These are phyloP conservation scores for Albophoma yamanashiensis DNA, from an alignment of 2,329 filamentous ascomycete genomes.

Conservation along the genomic window DNA sequence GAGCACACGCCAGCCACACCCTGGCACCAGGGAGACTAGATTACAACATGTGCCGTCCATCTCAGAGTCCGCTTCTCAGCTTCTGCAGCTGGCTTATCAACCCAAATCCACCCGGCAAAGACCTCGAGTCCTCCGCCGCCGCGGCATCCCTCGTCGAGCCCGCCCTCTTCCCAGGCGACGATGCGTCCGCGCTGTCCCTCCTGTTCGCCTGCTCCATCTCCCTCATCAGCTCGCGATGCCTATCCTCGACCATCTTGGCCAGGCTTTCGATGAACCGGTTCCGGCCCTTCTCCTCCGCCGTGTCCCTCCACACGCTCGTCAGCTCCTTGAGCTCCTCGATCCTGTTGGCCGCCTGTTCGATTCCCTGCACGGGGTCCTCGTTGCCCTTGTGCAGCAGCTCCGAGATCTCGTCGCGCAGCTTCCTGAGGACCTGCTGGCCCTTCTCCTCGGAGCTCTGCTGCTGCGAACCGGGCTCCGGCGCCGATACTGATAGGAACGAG, in stretches of 20 bases:
- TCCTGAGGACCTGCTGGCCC: constrained; percentile 68
- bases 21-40: background rate
- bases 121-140: constrained; percentile 28
- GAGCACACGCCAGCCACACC: background rate
- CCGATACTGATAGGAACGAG: constrained; percentile 82
- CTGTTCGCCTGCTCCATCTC: constrained; percentile 35
- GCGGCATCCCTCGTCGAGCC: constrained; percentile 10
- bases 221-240: constrained; percentile 40
- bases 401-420: constrained; percentile 60
- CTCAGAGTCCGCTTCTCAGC: constrained; percentile 40
- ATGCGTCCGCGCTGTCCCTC: constrained; percentile 22
- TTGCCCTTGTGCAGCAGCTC: constrained; percentile 45
- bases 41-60: background rate
- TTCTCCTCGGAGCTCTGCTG: constrained; percentile 70
- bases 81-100: constrained; percentile 54
- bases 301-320: constrained; percentile 84
- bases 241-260: constrained; percentile 74
- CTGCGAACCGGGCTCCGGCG: constrained; percentile 58
- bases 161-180: constrained; percentile 23
- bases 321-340: constrained; percentile 71
- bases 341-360: constrained; percentile 62
- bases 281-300: constrained; percentile 83
- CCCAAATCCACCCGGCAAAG: constrained; percentile 41
- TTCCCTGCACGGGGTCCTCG: constrained; percentile 50
- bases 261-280: constrained; percentile 72